A percentile compares a stretch with the other conserved stretches of the same genome.
phyloP scores from a whole-genome alignment of 371 early-diverging fungal species.

The Blakeslea trispora region DNA sequence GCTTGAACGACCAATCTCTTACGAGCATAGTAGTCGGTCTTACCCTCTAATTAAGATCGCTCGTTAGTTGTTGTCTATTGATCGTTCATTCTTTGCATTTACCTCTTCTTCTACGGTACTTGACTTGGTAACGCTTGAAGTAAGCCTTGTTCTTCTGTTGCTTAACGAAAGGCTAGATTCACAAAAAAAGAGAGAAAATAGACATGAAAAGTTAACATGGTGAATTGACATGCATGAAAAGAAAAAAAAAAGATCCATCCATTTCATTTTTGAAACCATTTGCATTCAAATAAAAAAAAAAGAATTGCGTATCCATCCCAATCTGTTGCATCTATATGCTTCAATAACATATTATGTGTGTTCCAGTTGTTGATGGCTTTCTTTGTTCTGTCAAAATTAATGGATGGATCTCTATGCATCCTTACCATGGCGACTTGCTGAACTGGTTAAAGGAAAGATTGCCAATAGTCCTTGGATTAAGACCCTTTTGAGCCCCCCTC shows the following conservation, averaged over 20 bases:
- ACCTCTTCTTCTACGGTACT: constrained; percentile 98
- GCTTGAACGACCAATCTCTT: constrained; percentile 98
- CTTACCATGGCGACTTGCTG: constrained; percentile 34
- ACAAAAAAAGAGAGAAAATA: no score
- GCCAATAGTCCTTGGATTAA: no score
- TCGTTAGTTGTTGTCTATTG: background rate
- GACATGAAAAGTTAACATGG: no score
- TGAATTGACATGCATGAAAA: no score
- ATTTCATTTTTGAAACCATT: no score
- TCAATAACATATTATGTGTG: background rate
- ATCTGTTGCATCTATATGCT: no score
- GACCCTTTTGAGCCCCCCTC: no score
- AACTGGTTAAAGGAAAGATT: constrained; percentile 32
- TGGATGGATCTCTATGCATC: background rate
- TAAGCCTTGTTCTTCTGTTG: constrained; percentile 73
- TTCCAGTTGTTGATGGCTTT: background rate
- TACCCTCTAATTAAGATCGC: constrained; percentile 80
- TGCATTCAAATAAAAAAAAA: no score
- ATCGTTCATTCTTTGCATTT: constrained; percentile 37
- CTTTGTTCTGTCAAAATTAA: background rate
- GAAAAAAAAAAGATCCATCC: no score
- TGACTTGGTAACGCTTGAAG: constrained; percentile 99
- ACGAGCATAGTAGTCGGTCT: constrained; percentile 99
- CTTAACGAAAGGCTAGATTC: constrained; percentile 49
- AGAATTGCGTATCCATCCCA: no score